Evolutionary conservation across 78 protist genomes (phyloP).

Genomic region (Neovahlkampfia damariscottae): DNA sequence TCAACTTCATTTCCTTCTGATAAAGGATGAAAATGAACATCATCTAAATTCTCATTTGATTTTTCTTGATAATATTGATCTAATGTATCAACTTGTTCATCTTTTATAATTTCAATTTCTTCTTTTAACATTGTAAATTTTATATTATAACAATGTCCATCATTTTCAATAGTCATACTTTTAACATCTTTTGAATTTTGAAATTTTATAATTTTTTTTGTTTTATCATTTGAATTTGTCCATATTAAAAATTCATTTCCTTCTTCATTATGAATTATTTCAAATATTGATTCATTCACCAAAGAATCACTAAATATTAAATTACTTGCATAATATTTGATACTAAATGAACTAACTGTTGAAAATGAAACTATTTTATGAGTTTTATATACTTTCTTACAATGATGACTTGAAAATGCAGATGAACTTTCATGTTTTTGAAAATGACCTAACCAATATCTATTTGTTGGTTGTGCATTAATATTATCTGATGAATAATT

Average conservation of each 20-base stretch:
- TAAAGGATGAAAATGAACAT: neutral
- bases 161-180: neutral
- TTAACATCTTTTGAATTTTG: neutral
- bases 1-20: conserved; percentile 37
- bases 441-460: conserved; percentile 44
- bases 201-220: neutral
- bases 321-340: neutral
- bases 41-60: neutral
- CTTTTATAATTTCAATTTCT: conserved; percentile 8
- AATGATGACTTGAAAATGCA: conserved; percentile 28
- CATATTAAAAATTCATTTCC: neutral
- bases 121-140: neutral
- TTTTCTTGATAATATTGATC: neutral
- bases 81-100: neutral
- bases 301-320: neutral
- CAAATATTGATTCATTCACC: neutral
- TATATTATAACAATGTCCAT: neutral
- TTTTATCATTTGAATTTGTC: neutral
- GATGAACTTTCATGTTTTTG: conserved; percentile 39
- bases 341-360: neutral
- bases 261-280: neutral
- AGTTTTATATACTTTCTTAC: neutral
- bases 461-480: conserved; percentile 35
- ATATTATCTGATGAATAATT: conserved; percentile 39
- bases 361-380: neutral